Percentiles rank a stretch among this genome's conserved stretches.
Evolutionary conservation across 2,329 filamentous ascomycete species (phyloP).

Genomic region (Xylariaceae sp.): DNA sequence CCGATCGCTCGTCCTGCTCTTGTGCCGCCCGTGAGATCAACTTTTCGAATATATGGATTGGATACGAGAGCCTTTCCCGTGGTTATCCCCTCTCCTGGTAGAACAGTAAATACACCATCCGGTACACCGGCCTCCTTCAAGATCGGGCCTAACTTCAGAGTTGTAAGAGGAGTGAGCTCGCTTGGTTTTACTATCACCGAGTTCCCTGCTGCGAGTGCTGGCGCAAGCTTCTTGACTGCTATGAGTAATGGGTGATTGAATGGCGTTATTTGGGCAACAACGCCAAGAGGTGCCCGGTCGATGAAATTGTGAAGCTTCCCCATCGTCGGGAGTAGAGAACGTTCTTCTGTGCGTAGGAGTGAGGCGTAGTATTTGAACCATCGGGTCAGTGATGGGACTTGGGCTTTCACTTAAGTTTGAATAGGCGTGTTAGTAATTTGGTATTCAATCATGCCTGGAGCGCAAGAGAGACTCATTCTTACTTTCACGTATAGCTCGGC

Average conservation of each 20-base stretch:
- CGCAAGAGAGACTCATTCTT: neutral
- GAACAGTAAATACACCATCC: constrained; percentile 64
- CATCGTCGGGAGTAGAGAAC: constrained; percentile 61
- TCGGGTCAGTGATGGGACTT: constrained; percentile 62
- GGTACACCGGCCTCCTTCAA: constrained; percentile 67
- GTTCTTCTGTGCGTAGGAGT: constrained; percentile 64
- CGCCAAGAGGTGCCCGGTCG: constrained; percentile 55
- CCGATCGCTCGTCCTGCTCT: constrained; percentile 67
- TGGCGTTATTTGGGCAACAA: constrained; percentile 55
- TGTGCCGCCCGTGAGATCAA: constrained; percentile 76
- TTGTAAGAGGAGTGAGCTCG: constrained; percentile 61
- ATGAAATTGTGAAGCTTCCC: constrained; percentile 59
- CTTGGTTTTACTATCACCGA: constrained; percentile 60
- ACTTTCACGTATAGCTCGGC: constrained; percentile 63
- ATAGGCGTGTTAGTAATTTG: neutral
- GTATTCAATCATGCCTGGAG: too few species aligned
- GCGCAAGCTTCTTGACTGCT: constrained; percentile 59
- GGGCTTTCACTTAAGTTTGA: constrained; percentile 52
- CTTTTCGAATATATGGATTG: constrained; percentile 57
- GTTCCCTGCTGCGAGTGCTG: constrained; percentile 59
- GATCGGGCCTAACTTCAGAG: constrained; percentile 58
- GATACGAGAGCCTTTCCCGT: constrained; percentile 54
- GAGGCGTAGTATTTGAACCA: constrained; percentile 74
- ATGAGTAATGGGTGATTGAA: constrained; percentile 60
- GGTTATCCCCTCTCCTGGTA: constrained; percentile 51